These are phyloP conservation scores for Fraxinus dipetala DNA, from an alignment of 305 asterid species.

Conservation along the genomic window DNA sequence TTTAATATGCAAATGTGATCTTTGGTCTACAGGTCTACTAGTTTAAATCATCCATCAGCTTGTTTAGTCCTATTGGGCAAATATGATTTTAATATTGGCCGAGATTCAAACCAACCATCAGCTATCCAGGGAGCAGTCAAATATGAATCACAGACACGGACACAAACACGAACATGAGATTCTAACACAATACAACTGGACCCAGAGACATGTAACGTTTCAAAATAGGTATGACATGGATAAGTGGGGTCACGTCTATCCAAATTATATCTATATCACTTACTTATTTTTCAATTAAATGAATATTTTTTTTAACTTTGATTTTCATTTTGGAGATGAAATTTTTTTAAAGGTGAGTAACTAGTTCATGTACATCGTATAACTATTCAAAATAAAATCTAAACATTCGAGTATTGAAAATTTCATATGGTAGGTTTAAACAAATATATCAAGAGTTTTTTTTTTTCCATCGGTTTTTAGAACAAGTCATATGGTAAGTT, in stretches of 20 bases:
- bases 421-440: neutral
- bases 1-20: neutral
- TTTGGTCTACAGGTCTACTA: neutral
- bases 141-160: neutral
- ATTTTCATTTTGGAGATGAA: neutral
- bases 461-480: too few species aligned
- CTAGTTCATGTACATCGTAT: neutral
- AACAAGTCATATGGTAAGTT: neutral
- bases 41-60: neutral
- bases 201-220: neutral
- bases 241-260: neutral
- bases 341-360: neutral
- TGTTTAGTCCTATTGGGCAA: neutral
- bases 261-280: neutral
- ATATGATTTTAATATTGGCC: neutral
- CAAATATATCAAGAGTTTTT: too few species aligned
- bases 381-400: neutral
- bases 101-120: neutral
- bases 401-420: neutral
- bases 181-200: neutral
- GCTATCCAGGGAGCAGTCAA: neutral
- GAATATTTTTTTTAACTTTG: neutral
- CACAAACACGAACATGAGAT: neutral
- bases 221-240: neutral
- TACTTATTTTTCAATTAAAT: neutral